Conservation (phyloP, 1,139 yeast genomes). For the Suhomyces coccinellae region DNA sequence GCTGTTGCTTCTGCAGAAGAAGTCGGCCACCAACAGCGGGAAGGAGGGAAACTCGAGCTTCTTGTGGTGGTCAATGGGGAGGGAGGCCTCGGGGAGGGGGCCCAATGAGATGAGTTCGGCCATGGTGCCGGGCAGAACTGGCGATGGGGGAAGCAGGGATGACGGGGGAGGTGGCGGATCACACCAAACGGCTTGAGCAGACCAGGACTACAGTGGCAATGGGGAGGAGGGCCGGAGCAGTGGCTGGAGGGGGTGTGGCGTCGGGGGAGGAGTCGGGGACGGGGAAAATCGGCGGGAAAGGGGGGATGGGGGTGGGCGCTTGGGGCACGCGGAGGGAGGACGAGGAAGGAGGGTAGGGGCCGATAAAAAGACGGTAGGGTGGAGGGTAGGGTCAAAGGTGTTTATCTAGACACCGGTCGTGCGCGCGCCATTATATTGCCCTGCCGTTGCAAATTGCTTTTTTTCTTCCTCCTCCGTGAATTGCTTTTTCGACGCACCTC, state of each 20-base stretch:
- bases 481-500: constrained; percentile 9
- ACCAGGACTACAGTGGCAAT: background rate
- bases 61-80: constrained; percentile 4
- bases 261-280: background rate
- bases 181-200: background rate
- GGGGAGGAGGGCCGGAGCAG: background rate
- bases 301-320: background rate
- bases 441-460: constrained; percentile 14
- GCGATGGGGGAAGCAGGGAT: background rate
- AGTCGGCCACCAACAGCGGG: constrained; percentile 15
- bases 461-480: constrained; percentile 8
- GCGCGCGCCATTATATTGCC: constrained; percentile 8
- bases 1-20: constrained; percentile 37
- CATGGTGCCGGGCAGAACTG: constrained; percentile 6
- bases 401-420: constrained; percentile 5
- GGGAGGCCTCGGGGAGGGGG: constrained; percentile 3
- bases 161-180: background rate
- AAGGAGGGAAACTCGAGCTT: constrained; percentile 9
- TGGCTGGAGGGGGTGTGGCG: background rate
- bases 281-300: background rate
- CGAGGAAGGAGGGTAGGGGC: background rate
- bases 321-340: background rate
- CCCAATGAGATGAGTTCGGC: constrained; percentile 13
- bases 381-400: background rate
- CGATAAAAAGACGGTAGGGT: background rate